Evolutionary conservation across 768 basidiomycete genomes (phyloP).

Genomic region (Sutorius australiensis): DNA sequence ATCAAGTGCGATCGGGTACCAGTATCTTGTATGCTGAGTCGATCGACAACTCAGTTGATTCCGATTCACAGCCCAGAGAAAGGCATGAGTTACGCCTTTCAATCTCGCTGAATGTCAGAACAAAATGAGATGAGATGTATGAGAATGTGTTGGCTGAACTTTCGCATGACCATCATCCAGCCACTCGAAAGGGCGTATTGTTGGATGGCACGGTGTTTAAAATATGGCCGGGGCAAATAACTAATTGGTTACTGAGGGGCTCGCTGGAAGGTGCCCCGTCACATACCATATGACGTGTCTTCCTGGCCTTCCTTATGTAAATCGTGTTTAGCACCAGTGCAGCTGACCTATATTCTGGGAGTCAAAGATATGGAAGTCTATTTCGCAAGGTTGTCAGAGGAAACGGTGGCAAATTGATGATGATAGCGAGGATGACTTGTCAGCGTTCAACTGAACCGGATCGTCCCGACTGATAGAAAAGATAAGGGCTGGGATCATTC

Average conservation of each 20-base stretch:
- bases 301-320: background rate
- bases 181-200: background rate
- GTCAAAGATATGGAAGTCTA: background rate
- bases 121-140: background rate
- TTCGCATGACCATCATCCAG: background rate
- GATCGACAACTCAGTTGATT: background rate
- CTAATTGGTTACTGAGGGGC: background rate
- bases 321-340: background rate
- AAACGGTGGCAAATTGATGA: background rate
- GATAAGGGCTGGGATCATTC: background rate
- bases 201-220: background rate
- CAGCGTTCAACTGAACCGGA: background rate
- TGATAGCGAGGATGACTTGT: background rate
- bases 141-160: background rate
- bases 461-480: background rate
- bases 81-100: background rate
- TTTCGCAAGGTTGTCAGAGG: background rate
- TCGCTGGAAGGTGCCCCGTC: no score
- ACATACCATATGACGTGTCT: no score
- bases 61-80: background rate
- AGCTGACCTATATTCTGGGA: background rate
- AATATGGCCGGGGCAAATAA: background rate
- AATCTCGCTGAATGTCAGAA: background rate
- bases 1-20: background rate
- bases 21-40: background rate